These are phyloP conservation scores for Hypoxylon rubiginosum DNA, from an alignment of 2,329 filamentous ascomycete species.

Conservation along the genomic window DNA sequence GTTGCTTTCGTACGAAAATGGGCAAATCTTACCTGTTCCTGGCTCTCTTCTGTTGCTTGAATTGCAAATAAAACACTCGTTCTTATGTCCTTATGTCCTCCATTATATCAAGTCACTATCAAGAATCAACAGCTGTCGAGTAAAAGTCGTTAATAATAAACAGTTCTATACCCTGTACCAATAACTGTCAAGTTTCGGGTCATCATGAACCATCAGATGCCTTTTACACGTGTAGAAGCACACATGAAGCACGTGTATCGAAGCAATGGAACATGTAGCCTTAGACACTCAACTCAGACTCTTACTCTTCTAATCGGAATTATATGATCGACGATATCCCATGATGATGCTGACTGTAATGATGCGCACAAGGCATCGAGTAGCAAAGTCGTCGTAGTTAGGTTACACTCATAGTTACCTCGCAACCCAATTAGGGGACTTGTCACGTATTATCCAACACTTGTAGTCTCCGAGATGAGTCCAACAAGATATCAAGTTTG, in stretches of 20 bases:
- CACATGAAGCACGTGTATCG: background rate
- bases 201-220: too few relatives aligned
- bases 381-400: background rate
- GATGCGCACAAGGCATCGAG: background rate
- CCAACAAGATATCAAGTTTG: background rate
- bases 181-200: background rate
- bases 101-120: too few relatives aligned
- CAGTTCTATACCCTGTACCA: background rate
- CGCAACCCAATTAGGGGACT: slow-evolving; percentile 11
- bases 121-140: background rate
- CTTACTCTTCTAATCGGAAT: background rate
- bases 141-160: background rate
- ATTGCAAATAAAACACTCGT: background rate
- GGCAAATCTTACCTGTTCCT: background rate
- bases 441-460: background rate
- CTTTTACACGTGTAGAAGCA: background rate
- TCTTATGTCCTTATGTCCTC: background rate
- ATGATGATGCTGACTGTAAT: slow-evolving; percentile 6
- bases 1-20: background rate
- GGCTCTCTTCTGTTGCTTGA: background rate
- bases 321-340: slow-evolving; percentile 6
- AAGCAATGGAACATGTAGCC: too few relatives aligned
- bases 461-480: background rate
- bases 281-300: background rate
- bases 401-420: slow-evolving; percentile 9